These are phyloP conservation scores for Pichia sp. DNA, from an alignment of 1,139 yeast species.

Conservation along the genomic window DNA sequence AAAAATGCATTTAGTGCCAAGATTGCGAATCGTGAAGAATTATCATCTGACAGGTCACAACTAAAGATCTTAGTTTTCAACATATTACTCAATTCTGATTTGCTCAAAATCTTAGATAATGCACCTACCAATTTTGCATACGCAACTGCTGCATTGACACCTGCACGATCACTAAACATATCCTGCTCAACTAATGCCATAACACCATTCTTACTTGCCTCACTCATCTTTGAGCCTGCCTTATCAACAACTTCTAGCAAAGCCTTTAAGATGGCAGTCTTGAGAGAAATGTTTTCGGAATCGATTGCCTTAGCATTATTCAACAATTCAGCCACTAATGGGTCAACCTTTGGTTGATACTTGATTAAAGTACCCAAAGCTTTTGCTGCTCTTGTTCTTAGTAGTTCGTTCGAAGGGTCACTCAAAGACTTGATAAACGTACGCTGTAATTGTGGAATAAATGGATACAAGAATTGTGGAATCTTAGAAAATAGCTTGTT, in stretches of 20 bases:
- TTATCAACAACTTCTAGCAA: slow-evolving; percentile 75
- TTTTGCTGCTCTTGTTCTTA: slow-evolving; percentile 82
- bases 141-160: slow-evolving; percentile 56
- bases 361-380: slow-evolving; percentile 85
- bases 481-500: slow-evolving; percentile 73
- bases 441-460: slow-evolving; percentile 94
- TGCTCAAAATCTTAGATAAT: slow-evolving; percentile 59
- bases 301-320: slow-evolving; percentile 59
- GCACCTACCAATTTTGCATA: slow-evolving; percentile 79
- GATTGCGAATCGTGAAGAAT: slow-evolving; percentile 56
- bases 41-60: slow-evolving; percentile 34
- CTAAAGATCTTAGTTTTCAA: slow-evolving; percentile 57
- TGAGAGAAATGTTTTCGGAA: slow-evolving; percentile 57
- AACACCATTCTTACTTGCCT: slow-evolving; percentile 63
- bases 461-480: slow-evolving; percentile 90
- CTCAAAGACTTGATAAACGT: slow-evolving; percentile 90
- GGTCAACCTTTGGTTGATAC: slow-evolving; percentile 91
- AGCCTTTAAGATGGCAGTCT: slow-evolving; percentile 81
- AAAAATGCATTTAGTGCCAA: slow-evolving; percentile 76
- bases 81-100: slow-evolving; percentile 61
- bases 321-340: slow-evolving; percentile 78
- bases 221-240: slow-evolving; percentile 76
- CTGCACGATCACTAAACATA: slow-evolving; percentile 37
- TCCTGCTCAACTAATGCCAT: slow-evolving; percentile 76
- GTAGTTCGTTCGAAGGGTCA: slow-evolving; percentile 65